Conservation (phyloP, 768 basidiomycete genomes). For the Termitomyces sp. region DNA sequence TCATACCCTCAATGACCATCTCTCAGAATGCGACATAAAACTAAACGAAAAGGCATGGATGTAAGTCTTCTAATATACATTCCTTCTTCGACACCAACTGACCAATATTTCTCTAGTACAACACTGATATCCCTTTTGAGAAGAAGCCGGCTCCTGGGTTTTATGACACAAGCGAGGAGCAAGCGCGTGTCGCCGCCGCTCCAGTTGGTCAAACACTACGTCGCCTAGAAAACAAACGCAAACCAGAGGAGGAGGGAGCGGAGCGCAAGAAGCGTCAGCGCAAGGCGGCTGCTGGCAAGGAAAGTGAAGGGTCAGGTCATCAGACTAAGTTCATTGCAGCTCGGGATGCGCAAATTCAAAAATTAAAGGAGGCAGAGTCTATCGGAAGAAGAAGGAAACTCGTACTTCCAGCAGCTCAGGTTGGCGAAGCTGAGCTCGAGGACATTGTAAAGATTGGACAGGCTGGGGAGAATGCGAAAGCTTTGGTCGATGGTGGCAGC, state of each 20-base stretch:
- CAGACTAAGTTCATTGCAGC: slow-evolving; percentile 97
- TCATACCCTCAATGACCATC: not conserved
- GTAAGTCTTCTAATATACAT: slow-evolving; percentile 36
- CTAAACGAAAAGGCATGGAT: slow-evolving; percentile 97
- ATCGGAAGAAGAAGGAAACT: slow-evolving; percentile 85
- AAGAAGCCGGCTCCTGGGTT: slow-evolving; percentile 94
- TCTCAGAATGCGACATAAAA: slow-evolving; percentile 81
- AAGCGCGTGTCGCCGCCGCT: slow-evolving; percentile 78
- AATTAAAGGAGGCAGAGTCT: slow-evolving; percentile 94
- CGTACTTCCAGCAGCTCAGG: slow-evolving; percentile 82
- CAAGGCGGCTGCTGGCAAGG: slow-evolving; percentile 55
- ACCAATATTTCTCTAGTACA: slow-evolving; percentile 57
- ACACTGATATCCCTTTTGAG: slow-evolving; percentile 97
- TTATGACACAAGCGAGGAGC: slow-evolving; percentile 94
- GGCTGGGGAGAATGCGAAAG: slow-evolving; percentile 84
- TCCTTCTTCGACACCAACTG: slow-evolving; percentile 5
- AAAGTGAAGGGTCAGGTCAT: slow-evolving; percentile 52
- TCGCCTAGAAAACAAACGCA: slow-evolving; percentile 93
- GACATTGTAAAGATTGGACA: slow-evolving; percentile 98
- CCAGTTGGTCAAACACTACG: slow-evolving; percentile 89
- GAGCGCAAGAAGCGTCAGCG: slow-evolving; percentile 88
- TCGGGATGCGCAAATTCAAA: slow-evolving; percentile 95
- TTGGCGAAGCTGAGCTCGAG: slow-evolving; percentile 91
- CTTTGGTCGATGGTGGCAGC: slow-evolving; percentile 74
- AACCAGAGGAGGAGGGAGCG: slow-evolving; percentile 88